phyloP scores from a whole-genome alignment of 1,284 basidiomycete species.

The Cryptococcus sp. region DNA sequence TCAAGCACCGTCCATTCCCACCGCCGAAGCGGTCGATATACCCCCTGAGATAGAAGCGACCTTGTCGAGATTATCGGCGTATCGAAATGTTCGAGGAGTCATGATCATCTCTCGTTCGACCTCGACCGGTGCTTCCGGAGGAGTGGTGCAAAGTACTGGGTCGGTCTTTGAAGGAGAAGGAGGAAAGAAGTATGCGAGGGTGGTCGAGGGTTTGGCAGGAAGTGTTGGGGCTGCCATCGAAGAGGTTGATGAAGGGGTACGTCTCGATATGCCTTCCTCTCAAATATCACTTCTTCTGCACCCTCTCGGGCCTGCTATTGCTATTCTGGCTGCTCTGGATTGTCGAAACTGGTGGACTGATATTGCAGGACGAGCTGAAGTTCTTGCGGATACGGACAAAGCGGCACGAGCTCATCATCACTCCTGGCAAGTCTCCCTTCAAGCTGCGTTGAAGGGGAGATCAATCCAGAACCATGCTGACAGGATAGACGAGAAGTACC shows the following conservation, averaged over 20 bases:
- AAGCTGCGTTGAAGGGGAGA: neutral
- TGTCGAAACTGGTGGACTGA: too few relatives aligned
- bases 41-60: constrained; percentile 72
- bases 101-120: constrained; percentile 60
- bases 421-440: constrained; percentile 62
- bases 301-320: too few relatives aligned
- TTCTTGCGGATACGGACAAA: constrained; percentile 87
- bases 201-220: constrained; percentile 71
- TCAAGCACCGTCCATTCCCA: neutral
- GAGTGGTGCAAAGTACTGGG: constrained; percentile 74
- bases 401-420: constrained; percentile 88
- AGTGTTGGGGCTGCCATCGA: constrained; percentile 64
- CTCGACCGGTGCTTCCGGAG: constrained; percentile 32
- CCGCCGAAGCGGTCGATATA: constrained; percentile 31
- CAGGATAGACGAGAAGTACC: constrained; percentile 68
- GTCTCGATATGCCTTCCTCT: constrained; percentile 7
- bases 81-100: constrained; percentile 81
- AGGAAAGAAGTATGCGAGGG: constrained; percentile 69
- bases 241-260: constrained; percentile 45
- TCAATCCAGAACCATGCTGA: too few relatives aligned
- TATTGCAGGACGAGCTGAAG: constrained; percentile 71
- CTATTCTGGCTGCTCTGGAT: too few relatives aligned
- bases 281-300: neutral
- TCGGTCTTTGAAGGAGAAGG: constrained; percentile 81
- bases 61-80: constrained; percentile 65